Conservation (phyloP, 208 protist species). For the Endotrypanum monterogeii region DNA sequence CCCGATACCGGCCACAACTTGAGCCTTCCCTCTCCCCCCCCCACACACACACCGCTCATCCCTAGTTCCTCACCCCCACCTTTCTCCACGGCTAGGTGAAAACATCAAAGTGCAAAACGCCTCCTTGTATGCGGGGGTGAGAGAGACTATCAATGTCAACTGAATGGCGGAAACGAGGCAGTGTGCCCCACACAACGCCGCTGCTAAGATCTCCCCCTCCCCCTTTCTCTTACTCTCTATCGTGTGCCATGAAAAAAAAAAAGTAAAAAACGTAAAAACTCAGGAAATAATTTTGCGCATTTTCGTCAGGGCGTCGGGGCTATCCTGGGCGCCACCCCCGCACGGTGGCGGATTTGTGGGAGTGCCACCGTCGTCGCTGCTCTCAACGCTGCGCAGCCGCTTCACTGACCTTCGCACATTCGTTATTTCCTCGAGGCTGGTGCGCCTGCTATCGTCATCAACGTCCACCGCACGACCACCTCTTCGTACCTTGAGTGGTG, state of each 20-base stretch:
- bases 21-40: too few species aligned
- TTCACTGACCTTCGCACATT: slow-evolving; percentile 23
- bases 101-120: too few species aligned
- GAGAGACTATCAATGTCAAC: neutral
- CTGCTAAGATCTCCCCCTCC: neutral
- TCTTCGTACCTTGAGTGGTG: neutral
- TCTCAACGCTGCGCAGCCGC: slow-evolving; percentile 34
- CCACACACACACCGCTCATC: too few species aligned
- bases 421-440: slow-evolving; percentile 29
- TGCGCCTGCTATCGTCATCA: slow-evolving; percentile 14
- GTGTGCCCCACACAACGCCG: neutral
- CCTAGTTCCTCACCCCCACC: too few species aligned
- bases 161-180: neutral
- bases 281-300: slow-evolving; percentile 37
- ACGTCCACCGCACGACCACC: neutral
- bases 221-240: neutral
- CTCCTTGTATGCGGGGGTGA: too few species aligned
- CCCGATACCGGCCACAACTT: too few species aligned
- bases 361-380: slow-evolving; percentile 28
- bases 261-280: too few species aligned
- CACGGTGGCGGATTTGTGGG: slow-evolving; percentile 1
- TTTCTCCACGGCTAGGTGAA: too few species aligned
- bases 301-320: slow-evolving; percentile 33
- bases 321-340: slow-evolving; percentile 12
- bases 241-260: neutral